A percentile compares a stretch with the other conserved stretches of the same genome.
phyloP scores from a whole-genome alignment of 2,329 filamentous ascomycete species.

The Cytospora piceicola region DNA sequence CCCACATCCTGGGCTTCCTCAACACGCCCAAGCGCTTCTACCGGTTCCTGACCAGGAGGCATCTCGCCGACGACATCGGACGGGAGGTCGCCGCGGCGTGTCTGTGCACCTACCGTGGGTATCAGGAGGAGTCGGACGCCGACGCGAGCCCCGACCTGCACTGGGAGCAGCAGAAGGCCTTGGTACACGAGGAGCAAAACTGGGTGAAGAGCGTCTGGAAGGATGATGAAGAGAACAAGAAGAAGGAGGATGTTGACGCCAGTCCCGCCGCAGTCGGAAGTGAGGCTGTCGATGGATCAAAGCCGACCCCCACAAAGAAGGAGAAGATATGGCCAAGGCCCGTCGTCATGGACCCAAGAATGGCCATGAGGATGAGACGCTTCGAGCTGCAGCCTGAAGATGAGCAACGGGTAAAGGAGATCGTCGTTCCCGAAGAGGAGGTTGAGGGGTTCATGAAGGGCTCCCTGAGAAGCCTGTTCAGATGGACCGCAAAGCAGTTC shows the following conservation, averaged over 20 bases:
- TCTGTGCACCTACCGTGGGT: conserved; percentile 62
- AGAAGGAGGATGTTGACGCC: conserved; percentile 36
- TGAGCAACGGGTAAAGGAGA: conserved; percentile 65
- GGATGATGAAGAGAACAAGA: conserved; percentile 51
- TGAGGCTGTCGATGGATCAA: conserved; percentile 20
- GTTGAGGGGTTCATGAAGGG: conserved; percentile 72
- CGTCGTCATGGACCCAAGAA: conserved; percentile 75
- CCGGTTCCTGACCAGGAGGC: conserved; percentile 83
- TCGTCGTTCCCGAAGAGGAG: conserved; percentile 69
- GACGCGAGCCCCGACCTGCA: conserved; percentile 39
- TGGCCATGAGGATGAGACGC: conserved; percentile 77
- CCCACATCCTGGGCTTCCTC: conserved; percentile 89
- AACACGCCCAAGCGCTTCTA: conserved; percentile 86
- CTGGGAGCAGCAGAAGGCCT: conserved; percentile 65
- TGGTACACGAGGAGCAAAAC: conserved; percentile 74
- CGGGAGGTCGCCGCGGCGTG: conserved; percentile 86
- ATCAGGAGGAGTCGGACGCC: conserved; percentile 42
- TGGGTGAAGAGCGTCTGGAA: conserved; percentile 84
- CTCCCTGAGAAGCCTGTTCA: conserved; percentile 55
- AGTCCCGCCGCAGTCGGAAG: conserved; percentile 16
- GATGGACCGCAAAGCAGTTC: conserved; percentile 52
- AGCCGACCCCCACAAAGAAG: conserved; percentile 35
- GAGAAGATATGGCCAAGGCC: conserved; percentile 78
- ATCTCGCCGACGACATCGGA: conserved; percentile 85
- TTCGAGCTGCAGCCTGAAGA: conserved; percentile 73